A percentile compares a stretch with the other conserved stretches of the same genome.
Evolutionary conservation across 345 rosid species (phyloP).

Genomic region (Gossypium raimondii): DNA sequence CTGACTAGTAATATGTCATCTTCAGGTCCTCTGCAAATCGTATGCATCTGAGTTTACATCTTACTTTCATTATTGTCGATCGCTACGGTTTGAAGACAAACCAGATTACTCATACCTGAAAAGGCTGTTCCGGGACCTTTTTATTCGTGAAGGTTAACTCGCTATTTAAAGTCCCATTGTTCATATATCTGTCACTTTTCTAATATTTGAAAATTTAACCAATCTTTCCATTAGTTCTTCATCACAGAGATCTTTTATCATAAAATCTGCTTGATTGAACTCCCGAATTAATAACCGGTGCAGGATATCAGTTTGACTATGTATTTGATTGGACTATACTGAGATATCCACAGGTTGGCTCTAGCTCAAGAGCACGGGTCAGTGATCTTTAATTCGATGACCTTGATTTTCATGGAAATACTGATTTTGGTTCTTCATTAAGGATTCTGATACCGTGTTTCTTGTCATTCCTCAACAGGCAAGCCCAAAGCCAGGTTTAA

Average conservation of each 20-base stretch:
- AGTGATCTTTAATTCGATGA: conserved; percentile 23
- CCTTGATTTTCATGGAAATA: neutral
- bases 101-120: conserved; percentile 94
- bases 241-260: neutral
- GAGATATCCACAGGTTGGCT: conserved; percentile 79
- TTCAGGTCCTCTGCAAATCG: conserved; percentile 83
- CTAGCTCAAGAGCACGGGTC: conserved; percentile 75
- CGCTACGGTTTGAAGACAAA: conserved; percentile 91
- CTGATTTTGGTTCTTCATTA: neutral
- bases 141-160: conserved; percentile 77
- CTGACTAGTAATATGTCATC: neutral
- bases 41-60: conserved; percentile 86
- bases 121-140: conserved; percentile 89
- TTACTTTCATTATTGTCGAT: conserved; percentile 90
- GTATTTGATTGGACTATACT: conserved; percentile 93
- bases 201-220: neutral
- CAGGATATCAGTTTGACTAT: conserved; percentile 90
- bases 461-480: conserved; percentile 32
- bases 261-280: neutral
- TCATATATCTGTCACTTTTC: neutral
- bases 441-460: neutral
- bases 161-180: neutral
- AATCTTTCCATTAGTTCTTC: neutral
- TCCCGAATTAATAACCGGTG: conserved; percentile 20
- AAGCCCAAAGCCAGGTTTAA: conserved; percentile 50